phyloP scores from a whole-genome alignment of 2,329 filamentous ascomycete species.

The Fulvia fulva region DNA sequence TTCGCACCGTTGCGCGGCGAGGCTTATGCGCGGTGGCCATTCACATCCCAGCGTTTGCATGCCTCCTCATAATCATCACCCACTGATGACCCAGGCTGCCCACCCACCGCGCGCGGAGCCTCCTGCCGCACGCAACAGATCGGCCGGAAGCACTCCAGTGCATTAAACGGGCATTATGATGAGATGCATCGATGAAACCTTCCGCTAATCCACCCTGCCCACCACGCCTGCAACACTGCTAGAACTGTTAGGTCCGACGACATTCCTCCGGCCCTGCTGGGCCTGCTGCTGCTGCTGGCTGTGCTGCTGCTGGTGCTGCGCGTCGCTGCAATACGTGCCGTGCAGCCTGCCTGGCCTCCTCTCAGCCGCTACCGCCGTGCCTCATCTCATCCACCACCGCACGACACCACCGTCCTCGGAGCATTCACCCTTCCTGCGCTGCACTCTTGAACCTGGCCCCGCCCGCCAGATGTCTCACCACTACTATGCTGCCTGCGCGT shows the following conservation, averaged over 20 bases:
- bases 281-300: conserved; percentile 4
- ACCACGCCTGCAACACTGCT: not conserved
- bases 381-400: not conserved
- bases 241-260: not conserved
- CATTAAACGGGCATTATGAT: not conserved
- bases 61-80: no score
- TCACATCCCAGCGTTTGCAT: not conserved
- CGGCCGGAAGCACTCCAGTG: conserved; percentile 5
- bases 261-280: conserved; percentile 4
- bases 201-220: conserved; percentile 3
- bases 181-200: conserved; percentile 19
- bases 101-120: conserved; percentile 1
- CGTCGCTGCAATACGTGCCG: not conserved
- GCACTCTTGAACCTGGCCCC: not conserved
- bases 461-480: conserved; percentile 13
- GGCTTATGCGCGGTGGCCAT: not conserved
- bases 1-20: not conserved
- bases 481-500: conserved; percentile 14
- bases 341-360: conserved; percentile 5
- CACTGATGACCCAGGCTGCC: not conserved
- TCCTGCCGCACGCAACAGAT: conserved; percentile 6
- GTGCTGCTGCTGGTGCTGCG: not conserved
- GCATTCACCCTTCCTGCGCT: not conserved
- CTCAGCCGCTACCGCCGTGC: no score
- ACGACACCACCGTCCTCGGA: not conserved